phyloP scores from a whole-genome alignment of 345 rosid genomes.

The Psidium guajava region DNA sequence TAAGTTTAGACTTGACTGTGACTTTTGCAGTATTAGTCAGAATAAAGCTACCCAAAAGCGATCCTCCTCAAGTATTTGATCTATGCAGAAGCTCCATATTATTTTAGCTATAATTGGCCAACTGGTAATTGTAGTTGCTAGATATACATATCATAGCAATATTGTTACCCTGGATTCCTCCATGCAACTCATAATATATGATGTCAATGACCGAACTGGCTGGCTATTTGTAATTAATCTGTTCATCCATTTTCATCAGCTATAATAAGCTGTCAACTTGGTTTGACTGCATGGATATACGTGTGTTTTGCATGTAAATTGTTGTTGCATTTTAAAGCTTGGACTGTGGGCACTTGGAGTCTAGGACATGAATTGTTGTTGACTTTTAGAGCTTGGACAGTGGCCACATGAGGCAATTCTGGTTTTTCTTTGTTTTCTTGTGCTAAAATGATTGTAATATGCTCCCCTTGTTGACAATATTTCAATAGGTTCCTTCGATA shows the following conservation, averaged over 20 bases:
- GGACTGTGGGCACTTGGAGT: too few species aligned
- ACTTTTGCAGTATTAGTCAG: background rate
- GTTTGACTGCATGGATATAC: too few species aligned
- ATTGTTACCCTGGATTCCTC: background rate
- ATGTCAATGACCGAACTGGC: background rate
- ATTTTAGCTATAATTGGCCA: background rate
- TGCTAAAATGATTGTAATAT: too few species aligned
- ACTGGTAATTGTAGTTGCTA: background rate
- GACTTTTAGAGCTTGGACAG: too few species aligned
- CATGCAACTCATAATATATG: background rate
- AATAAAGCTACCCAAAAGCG: background rate
- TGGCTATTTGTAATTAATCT: background rate
- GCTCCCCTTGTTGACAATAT: too few species aligned
- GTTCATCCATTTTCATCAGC: background rate
- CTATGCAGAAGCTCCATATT: background rate
- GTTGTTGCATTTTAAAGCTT: too few species aligned
- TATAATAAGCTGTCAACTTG: background rate
- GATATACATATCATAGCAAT: background rate
- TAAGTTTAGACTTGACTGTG: background rate
- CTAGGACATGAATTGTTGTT: too few species aligned
- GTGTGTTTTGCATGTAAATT: too few species aligned
- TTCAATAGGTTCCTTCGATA: too few species aligned
- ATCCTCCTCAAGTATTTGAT: background rate
- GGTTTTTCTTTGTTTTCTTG: too few species aligned
- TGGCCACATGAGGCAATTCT: too few species aligned